Conservation (phyloP, 169 alveolate genomes). For the Eimeria necatrix region DNA sequence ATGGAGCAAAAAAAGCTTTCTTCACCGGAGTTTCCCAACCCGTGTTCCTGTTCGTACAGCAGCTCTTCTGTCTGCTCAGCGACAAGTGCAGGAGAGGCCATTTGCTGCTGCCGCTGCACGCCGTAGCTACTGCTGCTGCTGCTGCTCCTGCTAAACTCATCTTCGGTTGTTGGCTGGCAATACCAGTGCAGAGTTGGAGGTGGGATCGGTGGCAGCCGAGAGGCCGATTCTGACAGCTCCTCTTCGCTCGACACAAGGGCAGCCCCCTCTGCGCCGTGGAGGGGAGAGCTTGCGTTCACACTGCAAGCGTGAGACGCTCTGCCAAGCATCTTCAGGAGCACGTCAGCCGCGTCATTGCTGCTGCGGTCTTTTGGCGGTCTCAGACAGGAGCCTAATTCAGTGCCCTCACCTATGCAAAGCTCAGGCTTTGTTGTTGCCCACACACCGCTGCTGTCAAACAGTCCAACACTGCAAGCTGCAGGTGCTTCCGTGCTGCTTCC, state of each 20-base stretch:
- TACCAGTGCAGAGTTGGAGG: conserved; percentile 37
- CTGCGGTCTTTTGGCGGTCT: neutral
- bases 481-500: neutral
- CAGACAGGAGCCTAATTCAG: neutral
- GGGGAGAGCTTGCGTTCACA: neutral
- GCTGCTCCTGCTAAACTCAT: neutral
- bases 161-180: neutral
- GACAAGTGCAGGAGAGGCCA: neutral
- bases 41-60: neutral
- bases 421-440: neutral
- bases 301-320: neutral
- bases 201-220: conserved; percentile 28
- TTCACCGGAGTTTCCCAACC: neutral
- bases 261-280: neutral
- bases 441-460: neutral
- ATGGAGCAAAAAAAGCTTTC: neutral
- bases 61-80: neutral
- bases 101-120: conserved; percentile 15
- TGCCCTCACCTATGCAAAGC: neutral
- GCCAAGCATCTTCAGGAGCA: neutral
- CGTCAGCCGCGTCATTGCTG: conserved; percentile 8
- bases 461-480: neutral
- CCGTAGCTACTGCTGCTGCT: neutral
- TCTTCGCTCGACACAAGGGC: neutral
- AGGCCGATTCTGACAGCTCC: neutral